Base-by-base conservation (phyloP, 495 filamentous ascomycete genomes). In the Oleoguttula mirabilis region DNA sequence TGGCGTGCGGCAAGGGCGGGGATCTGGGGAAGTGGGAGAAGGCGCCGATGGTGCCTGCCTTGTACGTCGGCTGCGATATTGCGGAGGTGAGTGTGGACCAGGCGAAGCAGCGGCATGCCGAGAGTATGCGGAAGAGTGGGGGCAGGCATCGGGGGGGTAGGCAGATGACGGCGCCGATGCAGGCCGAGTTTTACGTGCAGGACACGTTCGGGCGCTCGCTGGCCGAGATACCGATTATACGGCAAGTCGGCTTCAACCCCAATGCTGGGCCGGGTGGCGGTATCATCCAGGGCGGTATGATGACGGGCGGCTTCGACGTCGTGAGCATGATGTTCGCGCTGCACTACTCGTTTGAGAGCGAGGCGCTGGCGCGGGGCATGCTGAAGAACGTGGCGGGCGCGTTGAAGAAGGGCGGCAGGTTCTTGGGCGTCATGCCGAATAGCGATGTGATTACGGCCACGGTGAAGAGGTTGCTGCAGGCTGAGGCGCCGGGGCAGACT, bases 301-400 rank as follows among this genome's bases (percentile, higher is more conserved):
- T 35, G 44, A 30, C 11, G 3, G 52, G 52, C 11, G 87, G 88
- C 6, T 98, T 95, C 50, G 92, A 98, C 58, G 81, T 96, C 10
- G 88, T 98, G 35, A 82, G 80, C 42, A 94, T 92, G 72, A 98
- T 98, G 90, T 98, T 98, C 55, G 88, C 86, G 56, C 93, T 98
- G 77, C 90, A 98, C 64, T 98, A 98, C 57, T 88, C 92, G 0
- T 98, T 95, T 52, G 92, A 98, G 62, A 84, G 68, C 43, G 60
- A 96, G 60, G 71, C 70, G 4, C 92, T 94, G 59, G 79, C 88
- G 10, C 74, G 88, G 16, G 79, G 76, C 40, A 96, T 98, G 90
- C 72, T 98, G 37, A 72, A 75, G 57, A 98, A 98, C 58, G 90
- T 98, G 10, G 77, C 90, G 1, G 81, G 86, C 3, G 72, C 77